phyloP scores from a whole-genome alignment of 2,329 filamentous ascomycete species.

The Meredithiella fracta region DNA sequence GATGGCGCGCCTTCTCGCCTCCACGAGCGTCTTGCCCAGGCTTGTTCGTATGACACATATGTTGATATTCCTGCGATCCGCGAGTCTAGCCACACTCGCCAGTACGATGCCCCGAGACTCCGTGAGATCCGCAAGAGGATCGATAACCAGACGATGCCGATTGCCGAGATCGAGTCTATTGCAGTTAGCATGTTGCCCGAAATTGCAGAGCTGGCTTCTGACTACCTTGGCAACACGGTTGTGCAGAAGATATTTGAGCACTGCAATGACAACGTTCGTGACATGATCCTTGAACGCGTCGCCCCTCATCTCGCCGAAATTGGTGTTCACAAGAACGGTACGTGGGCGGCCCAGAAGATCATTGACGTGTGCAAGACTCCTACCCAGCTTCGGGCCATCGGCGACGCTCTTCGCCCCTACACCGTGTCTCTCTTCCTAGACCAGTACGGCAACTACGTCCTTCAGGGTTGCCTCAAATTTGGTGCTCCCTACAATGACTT shows the following conservation, averaged over 20 bases:
- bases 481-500: slow-evolving; percentile 80
- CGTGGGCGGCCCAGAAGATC: slow-evolving; percentile 98
- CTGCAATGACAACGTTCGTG: slow-evolving; percentile 78
- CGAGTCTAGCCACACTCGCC: slow-evolving; percentile 73
- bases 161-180: slow-evolving; percentile 79
- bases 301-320: slow-evolving; percentile 88
- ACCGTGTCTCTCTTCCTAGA: slow-evolving; percentile 86
- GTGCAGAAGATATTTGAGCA: slow-evolving; percentile 97
- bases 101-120: slow-evolving; percentile 86
- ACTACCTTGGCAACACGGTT: slow-evolving; percentile 97
- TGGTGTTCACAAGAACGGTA: slow-evolving; percentile 97
- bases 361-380: slow-evolving; percentile 87
- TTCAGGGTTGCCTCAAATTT: slow-evolving; percentile 92
- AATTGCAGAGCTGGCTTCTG: slow-evolving; percentile 83
- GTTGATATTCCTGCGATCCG: slow-evolving; percentile 76
- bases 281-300: slow-evolving; percentile 79
- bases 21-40: slow-evolving; percentile 46
- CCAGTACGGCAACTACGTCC: slow-evolving; percentile 95
- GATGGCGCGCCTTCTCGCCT: slow-evolving; percentile 46
- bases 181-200: slow-evolving; percentile 91
- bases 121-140: slow-evolving; percentile 95
- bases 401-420: slow-evolving; percentile 69
- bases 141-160: slow-evolving; percentile 78
- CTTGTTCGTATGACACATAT: slow-evolving; percentile 58
- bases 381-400: slow-evolving; percentile 67